Percentiles rank a stretch among this genome's conserved stretches.
These are phyloP conservation scores for Atkinsonella hypoxylon DNA, from an alignment of 2,329 filamentous ascomycete genomes.

Conservation along the genomic window DNA sequence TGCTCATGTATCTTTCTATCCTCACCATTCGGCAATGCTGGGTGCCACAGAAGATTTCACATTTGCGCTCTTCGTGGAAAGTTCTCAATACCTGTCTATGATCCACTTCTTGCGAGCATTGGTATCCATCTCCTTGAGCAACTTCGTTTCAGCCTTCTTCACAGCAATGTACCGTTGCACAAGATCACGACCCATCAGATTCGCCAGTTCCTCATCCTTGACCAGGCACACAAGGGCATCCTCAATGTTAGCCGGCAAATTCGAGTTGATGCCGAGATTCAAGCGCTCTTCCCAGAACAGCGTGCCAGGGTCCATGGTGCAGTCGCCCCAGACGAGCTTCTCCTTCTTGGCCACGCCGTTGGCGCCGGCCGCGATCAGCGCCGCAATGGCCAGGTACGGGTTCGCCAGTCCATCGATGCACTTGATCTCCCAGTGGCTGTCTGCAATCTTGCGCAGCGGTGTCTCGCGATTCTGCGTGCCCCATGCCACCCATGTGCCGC, in stretches of 20 bases:
- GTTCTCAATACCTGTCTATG: slow-evolving; percentile 47
- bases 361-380: slow-evolving; percentile 20
- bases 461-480: slow-evolving; percentile 71
- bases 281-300: slow-evolving; percentile 35
- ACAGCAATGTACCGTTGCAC: slow-evolving; percentile 44
- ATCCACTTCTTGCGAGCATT: slow-evolving; percentile 44
- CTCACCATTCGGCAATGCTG: no score
- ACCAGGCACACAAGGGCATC: slow-evolving; percentile 42
- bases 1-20: no score
- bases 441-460: slow-evolving; percentile 54
- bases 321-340: slow-evolving; percentile 39
- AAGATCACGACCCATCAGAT: slow-evolving; percentile 34
- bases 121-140: slow-evolving; percentile 30
- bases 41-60: no score
- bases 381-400: slow-evolving; percentile 48
- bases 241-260: slow-evolving; percentile 40
- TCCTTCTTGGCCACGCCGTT: slow-evolving; percentile 17
- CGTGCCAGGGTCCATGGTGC: slow-evolving; percentile 38
- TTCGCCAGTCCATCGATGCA: slow-evolving; percentile 71
- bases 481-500: slow-evolving; percentile 70
- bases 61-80: no score
- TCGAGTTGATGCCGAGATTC: slow-evolving; percentile 38
- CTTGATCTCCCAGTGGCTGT: slow-evolving; percentile 67
- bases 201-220: slow-evolving; percentile 32
- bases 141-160: slow-evolving; percentile 44